phyloP scores from a whole-genome alignment of 140 eudicot species.

The Ambrosia hybrid region DNA sequence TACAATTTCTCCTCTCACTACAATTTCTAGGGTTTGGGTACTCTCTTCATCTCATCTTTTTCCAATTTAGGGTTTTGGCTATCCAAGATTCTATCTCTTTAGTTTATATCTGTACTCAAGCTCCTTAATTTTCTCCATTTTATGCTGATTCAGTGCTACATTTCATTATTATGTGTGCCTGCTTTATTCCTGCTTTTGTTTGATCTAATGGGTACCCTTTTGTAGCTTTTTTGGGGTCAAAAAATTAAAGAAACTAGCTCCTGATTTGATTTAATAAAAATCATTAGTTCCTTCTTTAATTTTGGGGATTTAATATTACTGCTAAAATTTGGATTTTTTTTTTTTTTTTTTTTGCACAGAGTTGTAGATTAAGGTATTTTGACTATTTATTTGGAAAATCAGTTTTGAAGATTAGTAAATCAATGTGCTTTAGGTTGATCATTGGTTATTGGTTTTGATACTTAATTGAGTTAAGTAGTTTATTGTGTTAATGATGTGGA shows the following conservation, averaged over 20 bases:
- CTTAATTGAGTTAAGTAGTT: not conserved
- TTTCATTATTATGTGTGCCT: conserved; percentile 16
- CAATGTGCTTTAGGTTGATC: not conserved
- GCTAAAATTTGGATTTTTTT: not conserved
- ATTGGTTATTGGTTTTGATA: not conserved
- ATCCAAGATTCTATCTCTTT: not conserved
- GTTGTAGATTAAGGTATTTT: not conserved
- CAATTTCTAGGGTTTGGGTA: conserved; percentile 36
- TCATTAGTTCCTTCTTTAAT: not conserved
- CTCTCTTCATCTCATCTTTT: conserved; percentile 16
- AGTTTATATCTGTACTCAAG: too few species aligned
- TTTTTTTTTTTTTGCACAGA: too few species aligned
- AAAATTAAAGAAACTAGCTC: not conserved
- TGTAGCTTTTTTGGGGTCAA: too few species aligned
- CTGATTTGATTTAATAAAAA: conserved; percentile 7
- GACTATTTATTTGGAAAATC: not conserved
- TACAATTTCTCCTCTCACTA: not conserved
- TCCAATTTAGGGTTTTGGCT: conserved; percentile 25
- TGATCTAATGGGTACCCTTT: not conserved
- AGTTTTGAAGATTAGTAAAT: not conserved
- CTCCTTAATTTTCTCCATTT: conserved; percentile 10
- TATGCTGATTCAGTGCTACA: conserved; percentile 18
- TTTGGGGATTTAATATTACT: conserved; percentile 19
- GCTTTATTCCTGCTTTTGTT: conserved; percentile 25
- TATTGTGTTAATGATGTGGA: too few species aligned